Conservation (phyloP, 495 filamentous ascomycete genomes). For the Chaetomium cochliodes region DNA sequence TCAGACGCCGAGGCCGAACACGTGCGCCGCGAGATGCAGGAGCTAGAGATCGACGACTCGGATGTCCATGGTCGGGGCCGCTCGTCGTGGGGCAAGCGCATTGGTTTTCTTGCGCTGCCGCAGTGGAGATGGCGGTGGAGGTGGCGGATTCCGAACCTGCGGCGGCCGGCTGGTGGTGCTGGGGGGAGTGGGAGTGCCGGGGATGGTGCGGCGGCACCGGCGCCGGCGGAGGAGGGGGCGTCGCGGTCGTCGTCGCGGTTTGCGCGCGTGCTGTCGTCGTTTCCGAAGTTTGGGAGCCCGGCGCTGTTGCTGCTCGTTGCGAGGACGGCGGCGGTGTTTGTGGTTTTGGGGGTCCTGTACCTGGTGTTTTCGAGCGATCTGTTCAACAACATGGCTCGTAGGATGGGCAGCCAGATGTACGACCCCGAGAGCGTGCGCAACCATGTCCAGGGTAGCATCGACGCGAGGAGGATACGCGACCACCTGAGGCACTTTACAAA, state of each 20-base stretch:
- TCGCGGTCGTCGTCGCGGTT: slow-evolving; percentile 1
- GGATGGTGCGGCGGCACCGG: slow-evolving; percentile 9
- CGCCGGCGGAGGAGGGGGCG: not conserved
- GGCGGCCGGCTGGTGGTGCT: slow-evolving; percentile 28
- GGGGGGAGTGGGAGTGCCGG: not conserved
- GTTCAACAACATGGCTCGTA: slow-evolving; percentile 60
- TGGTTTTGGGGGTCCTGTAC: slow-evolving; percentile 76
- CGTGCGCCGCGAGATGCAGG: slow-evolving; percentile 75
- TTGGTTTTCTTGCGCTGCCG: slow-evolving; percentile 42
- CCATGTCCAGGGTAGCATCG: slow-evolving; percentile 67
- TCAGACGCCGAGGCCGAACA: slow-evolving; percentile 51
- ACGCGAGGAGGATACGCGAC: slow-evolving; percentile 64
- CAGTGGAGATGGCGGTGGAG: slow-evolving; percentile 52
- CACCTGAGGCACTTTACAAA: slow-evolving; percentile 69
- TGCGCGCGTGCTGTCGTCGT: slow-evolving; percentile 12
- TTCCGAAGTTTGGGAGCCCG: slow-evolving; percentile 35
- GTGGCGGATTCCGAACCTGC: slow-evolving; percentile 48
- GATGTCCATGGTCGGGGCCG: slow-evolving; percentile 42
- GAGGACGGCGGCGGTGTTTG: slow-evolving; percentile 67
- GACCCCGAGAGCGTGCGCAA: slow-evolving; percentile 66
- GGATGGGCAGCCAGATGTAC: slow-evolving; percentile 53
- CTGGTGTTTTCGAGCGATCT: slow-evolving; percentile 79
- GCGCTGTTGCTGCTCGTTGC: slow-evolving; percentile 51
- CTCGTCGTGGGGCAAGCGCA: slow-evolving; percentile 52
- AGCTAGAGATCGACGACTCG: slow-evolving; percentile 86